These are phyloP conservation scores for Ettlia oleoabundans DNA, from an alignment of 139 green algal species.

Conservation along the genomic window DNA sequence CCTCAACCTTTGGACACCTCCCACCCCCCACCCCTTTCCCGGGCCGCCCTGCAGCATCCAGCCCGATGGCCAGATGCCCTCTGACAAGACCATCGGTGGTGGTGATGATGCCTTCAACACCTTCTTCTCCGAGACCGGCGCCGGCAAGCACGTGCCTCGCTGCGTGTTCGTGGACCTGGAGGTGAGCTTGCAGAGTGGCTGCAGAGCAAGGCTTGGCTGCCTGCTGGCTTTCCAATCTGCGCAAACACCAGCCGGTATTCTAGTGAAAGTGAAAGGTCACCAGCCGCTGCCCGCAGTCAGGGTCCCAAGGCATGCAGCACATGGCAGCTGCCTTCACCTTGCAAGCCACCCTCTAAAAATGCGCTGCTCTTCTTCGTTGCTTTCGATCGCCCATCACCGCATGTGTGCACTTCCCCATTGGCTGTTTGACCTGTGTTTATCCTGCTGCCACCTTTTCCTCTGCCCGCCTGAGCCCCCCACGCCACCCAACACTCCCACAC, in stretches of 20 bases:
- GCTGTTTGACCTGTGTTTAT: background rate
- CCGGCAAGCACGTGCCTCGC: constrained; percentile 94
- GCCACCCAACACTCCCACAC: background rate
- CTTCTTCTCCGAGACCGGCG: constrained; percentile 97
- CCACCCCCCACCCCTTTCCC: too few relatives aligned
- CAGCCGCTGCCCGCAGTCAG: too few relatives aligned
- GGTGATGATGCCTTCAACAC: constrained; percentile 96
- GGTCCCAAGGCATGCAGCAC: too few relatives aligned
- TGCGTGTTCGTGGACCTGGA: constrained; percentile 97
- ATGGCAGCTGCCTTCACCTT: background rate
- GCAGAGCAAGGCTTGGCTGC: background rate
- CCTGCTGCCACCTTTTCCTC: too few relatives aligned
- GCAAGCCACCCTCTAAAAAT: background rate
- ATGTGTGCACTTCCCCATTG: too few relatives aligned
- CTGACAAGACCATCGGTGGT: constrained; percentile 92
- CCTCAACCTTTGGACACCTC: too few relatives aligned
- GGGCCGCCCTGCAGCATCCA: constrained; percentile 87
- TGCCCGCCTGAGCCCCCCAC: background rate
- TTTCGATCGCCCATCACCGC: too few relatives aligned
- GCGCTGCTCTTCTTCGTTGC: too few relatives aligned
- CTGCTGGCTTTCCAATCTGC: background rate
- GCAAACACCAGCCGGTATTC: too few relatives aligned
- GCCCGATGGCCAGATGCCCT: constrained; percentile 96
- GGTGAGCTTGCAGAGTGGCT: too few relatives aligned
- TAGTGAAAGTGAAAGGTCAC: too few relatives aligned